phyloP scores from a whole-genome alignment of 768 basidiomycete species.

The Russula virescens region DNA sequence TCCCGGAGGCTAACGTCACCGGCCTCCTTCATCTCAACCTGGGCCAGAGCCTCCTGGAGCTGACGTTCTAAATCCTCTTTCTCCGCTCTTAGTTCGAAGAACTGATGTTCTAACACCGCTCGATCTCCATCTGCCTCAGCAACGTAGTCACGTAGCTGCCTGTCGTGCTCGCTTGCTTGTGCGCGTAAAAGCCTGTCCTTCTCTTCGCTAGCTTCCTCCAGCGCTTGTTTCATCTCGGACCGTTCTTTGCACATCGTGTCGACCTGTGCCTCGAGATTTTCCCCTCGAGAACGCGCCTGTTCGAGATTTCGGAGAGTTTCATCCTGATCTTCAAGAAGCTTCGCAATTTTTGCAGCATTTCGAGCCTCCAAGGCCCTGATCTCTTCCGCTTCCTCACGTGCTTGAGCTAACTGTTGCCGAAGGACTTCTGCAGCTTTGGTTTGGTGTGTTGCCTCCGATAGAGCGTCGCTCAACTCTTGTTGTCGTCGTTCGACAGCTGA shows the following conservation, averaged over 20 bases:
- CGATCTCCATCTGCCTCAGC: conserved; percentile 93
- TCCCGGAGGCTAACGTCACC: conserved; percentile 66
- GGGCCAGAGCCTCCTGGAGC: conserved; percentile 55
- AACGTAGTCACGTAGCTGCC: conserved; percentile 75
- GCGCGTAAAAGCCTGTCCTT: conserved; percentile 70
- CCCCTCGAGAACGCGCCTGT: conserved; percentile 66
- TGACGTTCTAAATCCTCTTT: conserved; percentile 57
- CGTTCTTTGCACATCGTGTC: conserved; percentile 65
- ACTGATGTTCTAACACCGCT: conserved; percentile 86
- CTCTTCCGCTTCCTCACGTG: conserved; percentile 57
- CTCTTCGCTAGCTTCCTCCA: conserved; percentile 65
- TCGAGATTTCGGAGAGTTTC: conserved; percentile 63
- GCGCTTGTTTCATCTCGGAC: conserved; percentile 58
- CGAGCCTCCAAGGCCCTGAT: conserved; percentile 60
- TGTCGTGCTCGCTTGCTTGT: conserved; percentile 66
- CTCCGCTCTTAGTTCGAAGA: conserved; percentile 61
- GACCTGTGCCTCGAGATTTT: conserved; percentile 72
- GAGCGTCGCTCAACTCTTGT: conserved; percentile 47
- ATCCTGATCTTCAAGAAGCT: conserved; percentile 72
- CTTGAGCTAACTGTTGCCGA: conserved; percentile 58
- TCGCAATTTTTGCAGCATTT: conserved; percentile 56
- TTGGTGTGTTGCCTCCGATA: conserved; percentile 66
- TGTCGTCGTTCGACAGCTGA: conserved; percentile 52
- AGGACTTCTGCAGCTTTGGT: conserved; percentile 51
- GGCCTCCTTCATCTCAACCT: conserved; percentile 57